A percentile compares a stretch with the other conserved stretches of the same genome.
These are phyloP conservation scores for Secale cereale DNA, from an alignment of 176 grass and related monocot genomes.

Conservation along the genomic window DNA sequence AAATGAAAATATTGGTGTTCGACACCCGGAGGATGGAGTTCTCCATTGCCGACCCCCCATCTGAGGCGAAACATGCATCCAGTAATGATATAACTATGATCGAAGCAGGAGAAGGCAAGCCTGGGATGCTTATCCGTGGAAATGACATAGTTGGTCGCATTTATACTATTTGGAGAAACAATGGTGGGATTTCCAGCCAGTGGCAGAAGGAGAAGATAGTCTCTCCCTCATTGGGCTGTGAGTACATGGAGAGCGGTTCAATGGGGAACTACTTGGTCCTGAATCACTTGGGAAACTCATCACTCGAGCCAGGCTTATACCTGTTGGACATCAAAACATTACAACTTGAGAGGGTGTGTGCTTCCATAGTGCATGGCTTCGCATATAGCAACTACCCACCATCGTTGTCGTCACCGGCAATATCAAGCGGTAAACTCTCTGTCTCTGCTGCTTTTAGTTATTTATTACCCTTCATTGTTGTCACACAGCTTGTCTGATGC, in stretches of 20 bases:
- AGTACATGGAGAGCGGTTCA: neutral
- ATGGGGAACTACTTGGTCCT: neutral
- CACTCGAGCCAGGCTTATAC: neutral
- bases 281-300: neutral
- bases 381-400: neutral
- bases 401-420: neutral
- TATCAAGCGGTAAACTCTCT: neutral
- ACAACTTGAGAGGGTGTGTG: neutral
- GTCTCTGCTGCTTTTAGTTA: too few relatives aligned
- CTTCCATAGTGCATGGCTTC: neutral
- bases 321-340: neutral
- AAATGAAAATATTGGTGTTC: too few relatives aligned
- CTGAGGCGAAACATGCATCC: too few relatives aligned
- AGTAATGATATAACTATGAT: too few relatives aligned
- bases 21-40: too few relatives aligned
- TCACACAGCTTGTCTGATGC: too few relatives aligned
- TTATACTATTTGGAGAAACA: too few relatives aligned
- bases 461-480: too few relatives aligned
- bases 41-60: too few relatives aligned
- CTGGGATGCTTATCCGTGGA: too few relatives aligned
- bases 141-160: too few relatives aligned
- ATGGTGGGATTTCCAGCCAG: neutral
- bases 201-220: neutral
- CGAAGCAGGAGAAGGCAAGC: too few relatives aligned
- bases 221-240: neutral